Evolutionary conservation across 108 stramenopile species (phyloP), one percentile per base, ranked within the genome.

Genomic region (Discostella stelligeroides): DNA sequence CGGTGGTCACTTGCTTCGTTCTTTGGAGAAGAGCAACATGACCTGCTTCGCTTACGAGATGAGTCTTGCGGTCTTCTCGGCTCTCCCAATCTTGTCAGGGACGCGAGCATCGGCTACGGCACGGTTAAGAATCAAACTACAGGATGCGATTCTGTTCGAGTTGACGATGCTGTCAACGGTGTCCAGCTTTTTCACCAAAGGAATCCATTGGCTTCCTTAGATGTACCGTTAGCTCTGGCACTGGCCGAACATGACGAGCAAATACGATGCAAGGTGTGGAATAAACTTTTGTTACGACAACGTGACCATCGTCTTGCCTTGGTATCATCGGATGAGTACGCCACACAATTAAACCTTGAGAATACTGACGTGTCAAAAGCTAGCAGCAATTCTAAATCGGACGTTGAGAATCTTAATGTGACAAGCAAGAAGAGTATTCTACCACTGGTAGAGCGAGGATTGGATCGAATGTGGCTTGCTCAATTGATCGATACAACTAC

Each of bases 191-290:
- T n/a, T n/a, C n/a, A n/a, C n/a, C n/a, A n/a, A n/a, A n/a, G 59
- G 28, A n/a, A 64, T 17, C 29, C 58, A 30, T 41, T 47, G 39
- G 23, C 55, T 30, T 43, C 66, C 18, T 13, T 78, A 13, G 45
- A 59, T 27, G 49, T 83, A 12, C 54, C 73, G 13, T 49, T 70
- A 39, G 80, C 68, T 15, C 37, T 86, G 50, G 86, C 81, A 34
- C 45, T 80, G 7, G 76, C 78, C 24, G 90, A 92, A 68, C 50
- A 60, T 18, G 61, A 79, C 24, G 88, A 88, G 72, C 84, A 86
- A 70, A 40, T 74, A 45, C 80, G 91, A 23, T 73, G 86, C 41
- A 56, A 49, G 54, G 46, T 45, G 17, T 92, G 88, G 88, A 66
- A 62, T 29, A 59, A 50, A 45, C 64, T 84, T 13, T 62, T 84